Evolutionary conservation across 345 rosid species (phyloP), one percentile per base, ranked within the genome.

Genomic region (Rhizophora mangle): DNA sequence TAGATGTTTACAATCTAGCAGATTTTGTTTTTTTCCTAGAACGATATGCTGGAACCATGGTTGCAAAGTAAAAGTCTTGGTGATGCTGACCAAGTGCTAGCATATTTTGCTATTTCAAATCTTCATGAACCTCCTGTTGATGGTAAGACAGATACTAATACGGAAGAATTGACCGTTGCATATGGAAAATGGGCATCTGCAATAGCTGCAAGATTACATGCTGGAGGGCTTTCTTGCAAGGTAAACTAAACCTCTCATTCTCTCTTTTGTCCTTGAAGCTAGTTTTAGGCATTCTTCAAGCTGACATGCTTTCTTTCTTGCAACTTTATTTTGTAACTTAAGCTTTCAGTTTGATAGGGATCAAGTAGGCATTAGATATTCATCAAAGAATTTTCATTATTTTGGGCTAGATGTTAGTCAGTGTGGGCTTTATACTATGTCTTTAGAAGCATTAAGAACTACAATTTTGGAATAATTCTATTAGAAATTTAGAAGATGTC

Each of bases 1-100:
- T 65, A 76, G 73, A 20, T 51, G n/a, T 73, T 82, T 79, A 83
- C 75, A 34, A 66, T 78, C 71, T 72, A 78, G 87, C 90, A 91
- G 98, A 94, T 91, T 87, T 94, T 89, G 92, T 91, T n/a, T 94
- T 94, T 74, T 88, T 91, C n/a, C 82, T 97, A 94, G 96, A 94
- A 89, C 73, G 97, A 97, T 75, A 94, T 94, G 96, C 84, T 94
- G 88, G 99, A 91, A 79, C 96, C 97, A 0, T 94, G 99, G 97
- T 81, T 94, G 67, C 85, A 85, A 77, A 88, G 92, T 75, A 94
- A 88, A 84, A 92, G 96, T 69, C 76, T 94, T 37, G 76, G 79
- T 53, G 89, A 43, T 72, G 83, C 93, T 30, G 92, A 85, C 75
- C 99, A 94, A 83, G 97, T 91, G 7, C 75, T 89, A 74, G 99